phyloP scores from a whole-genome alignment of 371 early-diverging fungal species.

The Mucor mucedo region DNA sequence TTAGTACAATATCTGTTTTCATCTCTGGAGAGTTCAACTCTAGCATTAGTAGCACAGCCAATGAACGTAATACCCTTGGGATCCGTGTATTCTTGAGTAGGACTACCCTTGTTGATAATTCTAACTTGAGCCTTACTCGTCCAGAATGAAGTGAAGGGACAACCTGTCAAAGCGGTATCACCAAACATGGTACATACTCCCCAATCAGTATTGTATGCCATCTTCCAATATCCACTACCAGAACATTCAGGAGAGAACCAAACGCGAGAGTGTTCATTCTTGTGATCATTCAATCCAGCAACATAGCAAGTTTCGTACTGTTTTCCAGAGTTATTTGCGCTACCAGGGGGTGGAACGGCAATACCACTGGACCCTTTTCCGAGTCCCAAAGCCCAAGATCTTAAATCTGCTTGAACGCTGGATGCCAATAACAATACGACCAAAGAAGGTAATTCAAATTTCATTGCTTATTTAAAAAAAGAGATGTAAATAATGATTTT shows the following conservation, averaged over 20 bases:
- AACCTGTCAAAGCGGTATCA: not conserved
- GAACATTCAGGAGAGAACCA: conserved; percentile 9
- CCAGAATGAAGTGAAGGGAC: conserved; percentile 4
- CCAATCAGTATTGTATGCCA: not conserved
- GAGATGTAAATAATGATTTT: too few relatives aligned
- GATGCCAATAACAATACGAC: too few relatives aligned
- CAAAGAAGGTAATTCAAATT: too few relatives aligned
- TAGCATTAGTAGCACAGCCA: conserved; percentile 1
- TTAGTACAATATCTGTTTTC: conserved; percentile 4
- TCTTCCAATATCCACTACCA: conserved; percentile 1
- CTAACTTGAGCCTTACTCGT: not conserved
- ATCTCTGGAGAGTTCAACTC: conserved; percentile 5
- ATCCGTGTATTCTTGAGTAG: conserved; percentile 1
- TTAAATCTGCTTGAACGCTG: conserved; percentile 1
- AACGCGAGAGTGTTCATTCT: not conserved
- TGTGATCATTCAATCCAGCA: not conserved
- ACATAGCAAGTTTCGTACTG: not conserved
- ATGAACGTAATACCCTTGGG: conserved; percentile 3
- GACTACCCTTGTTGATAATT: not conserved
- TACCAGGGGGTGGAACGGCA: not conserved
- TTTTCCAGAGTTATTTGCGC: not conserved
- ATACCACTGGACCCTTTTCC: not conserved
- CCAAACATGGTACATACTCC: conserved; percentile 6
- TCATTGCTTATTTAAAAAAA: too few relatives aligned
- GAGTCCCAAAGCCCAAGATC: conserved; percentile 3